Conservation (phyloP, 2,329 filamentous ascomycete genomes). For the Stylonectria norvegica region DNA sequence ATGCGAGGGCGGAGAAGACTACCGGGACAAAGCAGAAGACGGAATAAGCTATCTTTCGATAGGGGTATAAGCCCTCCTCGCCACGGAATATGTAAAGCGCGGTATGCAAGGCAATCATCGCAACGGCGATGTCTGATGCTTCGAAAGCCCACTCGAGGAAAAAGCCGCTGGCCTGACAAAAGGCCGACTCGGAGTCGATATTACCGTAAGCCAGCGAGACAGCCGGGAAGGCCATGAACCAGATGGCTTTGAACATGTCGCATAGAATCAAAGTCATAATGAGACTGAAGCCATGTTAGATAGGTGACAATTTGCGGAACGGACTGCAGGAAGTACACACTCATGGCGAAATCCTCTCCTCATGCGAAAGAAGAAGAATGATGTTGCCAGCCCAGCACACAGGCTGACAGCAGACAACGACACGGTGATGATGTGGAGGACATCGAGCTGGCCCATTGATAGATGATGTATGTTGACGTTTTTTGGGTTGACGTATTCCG, state of each 20-base stretch:
- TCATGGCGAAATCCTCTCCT: slow-evolving; percentile 66
- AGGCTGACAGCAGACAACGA: slow-evolving; percentile 51
- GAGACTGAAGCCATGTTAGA: slow-evolving; percentile 54
- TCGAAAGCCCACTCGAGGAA: slow-evolving; percentile 64
- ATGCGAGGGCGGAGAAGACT: slow-evolving; percentile 60
- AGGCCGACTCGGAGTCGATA: slow-evolving; percentile 48
- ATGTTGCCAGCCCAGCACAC: slow-evolving; percentile 50
- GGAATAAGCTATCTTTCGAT: slow-evolving; percentile 57
- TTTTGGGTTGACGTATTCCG: too few relatives aligned
- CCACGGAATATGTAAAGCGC: slow-evolving; percentile 65
- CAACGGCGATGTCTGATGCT: slow-evolving; percentile 66
- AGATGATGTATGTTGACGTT: slow-evolving; percentile 18
- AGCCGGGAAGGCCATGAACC: slow-evolving; percentile 63
- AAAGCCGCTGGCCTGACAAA: slow-evolving; percentile 69
- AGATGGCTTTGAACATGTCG: slow-evolving; percentile 67
- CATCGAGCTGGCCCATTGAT: slow-evolving; percentile 17
- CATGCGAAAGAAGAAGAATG: slow-evolving; percentile 74
- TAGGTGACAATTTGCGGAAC: slow-evolving; percentile 14
- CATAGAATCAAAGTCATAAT: slow-evolving; percentile 72
- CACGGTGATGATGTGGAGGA: slow-evolving; percentile 34
- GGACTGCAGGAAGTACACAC: slow-evolving; percentile 30
- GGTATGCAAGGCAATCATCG: slow-evolving; percentile 72
- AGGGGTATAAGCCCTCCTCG: slow-evolving; percentile 65
- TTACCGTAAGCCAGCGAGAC: slow-evolving; percentile 53
- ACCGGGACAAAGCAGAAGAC: slow-evolving; percentile 57